Conservation (phyloP, 1,139 yeast genomes). For the Kodamaea suecica region DNA sequence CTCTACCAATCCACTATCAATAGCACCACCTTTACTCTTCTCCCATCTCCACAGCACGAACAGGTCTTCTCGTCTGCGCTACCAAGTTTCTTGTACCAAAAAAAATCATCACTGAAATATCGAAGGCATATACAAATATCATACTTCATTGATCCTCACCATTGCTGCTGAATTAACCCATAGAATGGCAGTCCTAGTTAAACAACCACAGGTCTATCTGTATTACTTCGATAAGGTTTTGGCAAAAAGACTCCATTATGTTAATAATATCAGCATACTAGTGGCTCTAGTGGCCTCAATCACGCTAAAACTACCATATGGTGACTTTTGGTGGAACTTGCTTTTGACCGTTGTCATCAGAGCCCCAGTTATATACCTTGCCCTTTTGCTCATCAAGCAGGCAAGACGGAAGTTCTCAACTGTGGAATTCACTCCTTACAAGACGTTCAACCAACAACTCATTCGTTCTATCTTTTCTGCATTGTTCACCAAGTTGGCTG, state of each 20-base stretch:
- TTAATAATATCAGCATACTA: slow-evolving; percentile 31
- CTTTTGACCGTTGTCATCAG: slow-evolving; percentile 24
- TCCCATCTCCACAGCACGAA: too few relatives aligned
- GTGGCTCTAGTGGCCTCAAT: slow-evolving; percentile 27
- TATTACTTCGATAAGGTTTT: slow-evolving; percentile 31
- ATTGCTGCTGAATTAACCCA: too few relatives aligned
- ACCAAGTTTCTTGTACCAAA: too few relatives aligned
- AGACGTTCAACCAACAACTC: slow-evolving; percentile 49
- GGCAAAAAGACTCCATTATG: slow-evolving; percentile 35
- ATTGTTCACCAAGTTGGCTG: slow-evolving; percentile 33
- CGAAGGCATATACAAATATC: too few relatives aligned
- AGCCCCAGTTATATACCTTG: slow-evolving; percentile 31
- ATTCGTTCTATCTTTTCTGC: slow-evolving; percentile 44
- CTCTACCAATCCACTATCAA: too few relatives aligned
- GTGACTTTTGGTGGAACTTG: slow-evolving; percentile 31
- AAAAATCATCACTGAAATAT: too few relatives aligned
- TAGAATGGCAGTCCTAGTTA: neutral
- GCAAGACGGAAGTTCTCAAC: slow-evolving; percentile 50
- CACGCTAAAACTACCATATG: slow-evolving; percentile 26
- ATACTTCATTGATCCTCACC: neutral
- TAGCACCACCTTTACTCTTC: too few relatives aligned
- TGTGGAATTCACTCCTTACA: slow-evolving; percentile 49
- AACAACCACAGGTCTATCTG: slow-evolving; percentile 17
- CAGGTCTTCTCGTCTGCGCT: too few relatives aligned
- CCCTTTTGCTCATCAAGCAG: slow-evolving; percentile 39